Percentiles rank a stretch among this genome's conserved stretches.
Conservation (phyloP, 1,284 basidiomycete genomes). For the Rhodotorula sp. region DNA sequence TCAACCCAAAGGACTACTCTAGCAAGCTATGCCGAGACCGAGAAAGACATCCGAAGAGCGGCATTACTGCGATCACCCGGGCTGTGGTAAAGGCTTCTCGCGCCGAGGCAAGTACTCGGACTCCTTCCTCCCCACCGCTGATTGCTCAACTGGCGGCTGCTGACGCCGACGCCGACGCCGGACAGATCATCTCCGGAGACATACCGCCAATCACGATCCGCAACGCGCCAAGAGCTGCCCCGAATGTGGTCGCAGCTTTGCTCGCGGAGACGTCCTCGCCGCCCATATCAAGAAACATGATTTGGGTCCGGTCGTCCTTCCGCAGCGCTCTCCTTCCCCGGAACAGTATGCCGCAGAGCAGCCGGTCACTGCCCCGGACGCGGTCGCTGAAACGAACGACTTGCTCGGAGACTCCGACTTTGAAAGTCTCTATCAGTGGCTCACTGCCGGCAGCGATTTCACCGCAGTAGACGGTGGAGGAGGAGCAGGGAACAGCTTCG, state of each 20-base stretch:
- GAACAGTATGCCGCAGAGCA: no score
- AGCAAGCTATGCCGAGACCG: not conserved
- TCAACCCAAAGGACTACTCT: not conserved
- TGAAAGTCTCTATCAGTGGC: not conserved
- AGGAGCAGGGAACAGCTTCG: not conserved
- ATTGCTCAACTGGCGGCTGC: no score
- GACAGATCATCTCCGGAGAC: slow-evolving; percentile 1
- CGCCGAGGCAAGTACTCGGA: not conserved
- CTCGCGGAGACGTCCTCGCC: slow-evolving; percentile 1
- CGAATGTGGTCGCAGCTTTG: slow-evolving; percentile 1
- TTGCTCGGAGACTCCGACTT: not conserved
- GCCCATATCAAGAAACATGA: slow-evolving; percentile 3
- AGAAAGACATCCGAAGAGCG: not conserved
- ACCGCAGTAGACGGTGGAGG: not conserved
- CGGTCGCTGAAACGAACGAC: not conserved
- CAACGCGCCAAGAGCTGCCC: not conserved
- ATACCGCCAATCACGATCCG: slow-evolving; percentile 4
- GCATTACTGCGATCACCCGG: not conserved
- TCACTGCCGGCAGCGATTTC: not conserved
- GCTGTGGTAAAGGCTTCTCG: slow-evolving; percentile 1
- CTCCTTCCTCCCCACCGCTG: not conserved
- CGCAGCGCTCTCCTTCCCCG: not conserved
- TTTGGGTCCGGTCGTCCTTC: no score
- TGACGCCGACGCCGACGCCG: not conserved
- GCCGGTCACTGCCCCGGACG: no score